Evolutionary conservation across 345 rosid species (phyloP), one percentile per base, ranked within the genome.

Genomic region (Erysimum cheiranthoides): DNA sequence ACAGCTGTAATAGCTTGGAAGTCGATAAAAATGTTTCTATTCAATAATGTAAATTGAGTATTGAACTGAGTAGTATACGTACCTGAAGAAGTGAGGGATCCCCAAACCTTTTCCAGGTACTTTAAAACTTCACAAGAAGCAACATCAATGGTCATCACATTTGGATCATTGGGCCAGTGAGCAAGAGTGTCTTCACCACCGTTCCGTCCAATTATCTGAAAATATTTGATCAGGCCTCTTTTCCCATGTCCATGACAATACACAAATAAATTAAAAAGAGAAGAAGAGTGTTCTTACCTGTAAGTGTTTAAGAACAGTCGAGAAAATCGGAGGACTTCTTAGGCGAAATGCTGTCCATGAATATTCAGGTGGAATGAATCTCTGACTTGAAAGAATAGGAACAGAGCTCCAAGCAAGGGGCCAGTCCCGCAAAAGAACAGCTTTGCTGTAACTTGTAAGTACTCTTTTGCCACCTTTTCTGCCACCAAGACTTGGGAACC

Each of bases 141-240:
- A 78, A 86, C 93, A 63, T 84, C 90, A 73, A 91, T 78, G 32
- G 89, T 86, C 89, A 91, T 74, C 84, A 93, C 79, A 64, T 89
- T 84, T 59, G 92, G 73, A 68, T 88, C 79, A 66, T 83, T 88
- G 70, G 98, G 96, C 98, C 97, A 93, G 78, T 93, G 97, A 85
- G 96, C 90, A 81, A 91, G 96, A 61, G 98, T 87, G 77, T 93
- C 97, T 84, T 87, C 98, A 80, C 98, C 98, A 54, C 93, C 87
- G 84, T 88, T 88, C 82, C 83, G 83, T 59, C 98, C 97, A 60
- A 87, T 89, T 47, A 82, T 83, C 98, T 91, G 83, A 80, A 59
- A 43, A 67, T 51, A 65, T 73, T 51, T 61, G 42, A 78, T 80
- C 32, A 68, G 66, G 56, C 75, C 59, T 9, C 63, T 60, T 50